Evolutionary conservation across 1,139 yeast genomes (phyloP).

Genomic region (Suhomyces guaymorum): DNA sequence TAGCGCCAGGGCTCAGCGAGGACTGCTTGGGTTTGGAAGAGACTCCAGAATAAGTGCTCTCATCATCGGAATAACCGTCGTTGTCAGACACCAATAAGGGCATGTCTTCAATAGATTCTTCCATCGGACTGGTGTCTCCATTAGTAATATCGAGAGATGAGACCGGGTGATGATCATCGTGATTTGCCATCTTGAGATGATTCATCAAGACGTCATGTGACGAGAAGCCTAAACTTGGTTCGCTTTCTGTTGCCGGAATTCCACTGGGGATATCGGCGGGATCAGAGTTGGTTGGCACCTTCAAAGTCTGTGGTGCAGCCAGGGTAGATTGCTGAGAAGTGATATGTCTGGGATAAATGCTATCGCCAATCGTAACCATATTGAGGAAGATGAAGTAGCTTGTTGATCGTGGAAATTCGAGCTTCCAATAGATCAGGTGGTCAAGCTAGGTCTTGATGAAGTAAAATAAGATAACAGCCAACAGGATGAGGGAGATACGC

Average conservation of each 20-base stretch:
- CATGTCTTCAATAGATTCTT: slow-evolving; percentile 22
- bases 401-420: slow-evolving; percentile 13
- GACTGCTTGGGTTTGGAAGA: slow-evolving; percentile 8
- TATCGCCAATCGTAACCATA: slow-evolving; percentile 21
- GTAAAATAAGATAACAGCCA: slow-evolving; percentile 5
- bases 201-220: slow-evolving; percentile 11
- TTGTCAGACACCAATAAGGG: slow-evolving; percentile 34
- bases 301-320: slow-evolving; percentile 2
- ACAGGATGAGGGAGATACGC: slow-evolving; percentile 4
- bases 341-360: slow-evolving; percentile 11
- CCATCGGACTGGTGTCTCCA: slow-evolving; percentile 12
- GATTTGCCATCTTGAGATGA: slow-evolving; percentile 9
- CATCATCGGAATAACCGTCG: slow-evolving; percentile 32
- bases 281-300: slow-evolving; percentile 7
- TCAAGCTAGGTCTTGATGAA: not conserved
- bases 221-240: not conserved
- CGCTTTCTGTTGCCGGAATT: slow-evolving; percentile 1
- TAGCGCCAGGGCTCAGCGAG: not conserved
- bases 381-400: slow-evolving; percentile 7
- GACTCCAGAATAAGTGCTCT: slow-evolving; percentile 17
- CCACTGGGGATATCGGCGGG: slow-evolving; percentile 9
- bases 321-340: slow-evolving; percentile 4
- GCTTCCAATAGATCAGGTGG: slow-evolving; percentile 6
- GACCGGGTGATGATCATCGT: not conserved
- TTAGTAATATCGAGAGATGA: slow-evolving; percentile 13